Percentiles rank a stretch among this genome's conserved stretches.
These are phyloP conservation scores for Panaeolus cyanescens DNA, from an alignment of 768 basidiomycete genomes.

Conservation along the genomic window DNA sequence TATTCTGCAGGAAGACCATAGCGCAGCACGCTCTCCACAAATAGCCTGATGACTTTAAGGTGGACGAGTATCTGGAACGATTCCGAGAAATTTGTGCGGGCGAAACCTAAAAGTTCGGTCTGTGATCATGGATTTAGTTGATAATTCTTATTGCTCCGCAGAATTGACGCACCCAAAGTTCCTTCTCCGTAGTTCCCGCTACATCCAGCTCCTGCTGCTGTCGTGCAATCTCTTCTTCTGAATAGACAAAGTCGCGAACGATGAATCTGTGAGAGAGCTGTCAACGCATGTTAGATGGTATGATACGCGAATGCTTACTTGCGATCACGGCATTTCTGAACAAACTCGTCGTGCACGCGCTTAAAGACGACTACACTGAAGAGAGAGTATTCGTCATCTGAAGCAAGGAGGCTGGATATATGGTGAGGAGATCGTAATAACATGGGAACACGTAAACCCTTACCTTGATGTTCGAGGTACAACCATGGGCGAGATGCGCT, in stretches of 20 bases:
- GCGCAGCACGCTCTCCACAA: constrained; percentile 92
- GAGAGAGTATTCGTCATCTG: constrained; percentile 88
- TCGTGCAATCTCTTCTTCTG: constrained; percentile 78
- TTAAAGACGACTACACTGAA: constrained; percentile 89
- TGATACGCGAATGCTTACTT: constrained; percentile 56
- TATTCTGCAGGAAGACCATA: constrained; percentile 96
- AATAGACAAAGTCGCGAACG: constrained; percentile 91
- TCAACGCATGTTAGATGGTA: constrained; percentile 5
- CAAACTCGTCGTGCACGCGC: constrained; percentile 88
- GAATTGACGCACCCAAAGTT: constrained; percentile 80
- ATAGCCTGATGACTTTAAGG: constrained; percentile 87
- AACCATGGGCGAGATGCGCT: constrained; percentile 85
- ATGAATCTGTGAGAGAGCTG: constrained; percentile 65
- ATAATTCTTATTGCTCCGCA: background rate
- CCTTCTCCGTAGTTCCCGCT: constrained; percentile 89
- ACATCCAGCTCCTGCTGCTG: constrained; percentile 79
- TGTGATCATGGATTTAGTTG: constrained; percentile 30
- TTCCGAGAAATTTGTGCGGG: constrained; percentile 96
- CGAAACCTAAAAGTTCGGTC: constrained; percentile 89
- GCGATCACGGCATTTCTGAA: constrained; percentile 92
- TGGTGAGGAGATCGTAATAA: constrained; percentile 11
- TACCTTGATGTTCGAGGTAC: constrained; percentile 92
- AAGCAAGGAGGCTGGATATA: constrained; percentile 60
- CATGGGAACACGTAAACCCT: constrained; percentile 24
- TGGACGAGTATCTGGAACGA: constrained; percentile 93